These are phyloP conservation scores for Scleroderma citrinum DNA, from an alignment of 768 basidiomycete genomes.

Conservation along the genomic window DNA sequence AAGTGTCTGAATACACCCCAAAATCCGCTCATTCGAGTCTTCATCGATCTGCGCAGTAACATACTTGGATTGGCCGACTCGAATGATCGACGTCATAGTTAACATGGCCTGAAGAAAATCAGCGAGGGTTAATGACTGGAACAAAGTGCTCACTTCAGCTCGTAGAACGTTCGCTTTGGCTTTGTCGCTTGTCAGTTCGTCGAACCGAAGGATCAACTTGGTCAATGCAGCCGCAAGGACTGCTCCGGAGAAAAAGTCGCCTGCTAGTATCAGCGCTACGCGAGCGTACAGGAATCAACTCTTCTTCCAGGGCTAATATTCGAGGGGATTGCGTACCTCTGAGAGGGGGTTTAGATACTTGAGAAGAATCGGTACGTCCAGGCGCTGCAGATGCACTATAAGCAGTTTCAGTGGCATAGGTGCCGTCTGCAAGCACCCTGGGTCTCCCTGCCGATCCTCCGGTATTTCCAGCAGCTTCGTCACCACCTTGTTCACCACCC, in stretches of 20 bases:
- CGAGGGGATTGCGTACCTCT: constrained; percentile 46
- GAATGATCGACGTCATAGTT: constrained; percentile 95
- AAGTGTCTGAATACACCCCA: constrained; percentile 92
- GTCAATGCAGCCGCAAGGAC: constrained; percentile 87
- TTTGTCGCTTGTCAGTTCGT: constrained; percentile 45
- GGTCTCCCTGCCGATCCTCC: constrained; percentile 44
- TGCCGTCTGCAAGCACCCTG: constrained; percentile 89
- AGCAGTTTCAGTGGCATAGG: constrained; percentile 95
- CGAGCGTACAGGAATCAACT: background rate
- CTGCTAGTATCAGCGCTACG: constrained; percentile 79
- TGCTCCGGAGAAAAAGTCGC: constrained; percentile 95
- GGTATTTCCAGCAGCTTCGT: constrained; percentile 34
- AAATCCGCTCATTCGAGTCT: constrained; percentile 92
- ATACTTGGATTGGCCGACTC: constrained; percentile 96
- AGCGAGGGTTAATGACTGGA: background rate
- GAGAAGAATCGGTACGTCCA: constrained; percentile 72
- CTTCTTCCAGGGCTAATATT: too few relatives aligned
- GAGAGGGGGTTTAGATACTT: constrained; percentile 89
- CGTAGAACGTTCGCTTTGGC: constrained; percentile 63
- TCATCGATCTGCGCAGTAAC: constrained; percentile 95
- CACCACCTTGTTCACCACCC: constrained; percentile 37
- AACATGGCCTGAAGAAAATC: constrained; percentile 68
- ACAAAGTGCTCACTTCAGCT: constrained; percentile 60
- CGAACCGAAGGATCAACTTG: constrained; percentile 81
- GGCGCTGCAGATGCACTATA: constrained; percentile 62